Base-by-base conservation (phyloP, 768 basidiomycete species). In the Russula foetens region DNA sequence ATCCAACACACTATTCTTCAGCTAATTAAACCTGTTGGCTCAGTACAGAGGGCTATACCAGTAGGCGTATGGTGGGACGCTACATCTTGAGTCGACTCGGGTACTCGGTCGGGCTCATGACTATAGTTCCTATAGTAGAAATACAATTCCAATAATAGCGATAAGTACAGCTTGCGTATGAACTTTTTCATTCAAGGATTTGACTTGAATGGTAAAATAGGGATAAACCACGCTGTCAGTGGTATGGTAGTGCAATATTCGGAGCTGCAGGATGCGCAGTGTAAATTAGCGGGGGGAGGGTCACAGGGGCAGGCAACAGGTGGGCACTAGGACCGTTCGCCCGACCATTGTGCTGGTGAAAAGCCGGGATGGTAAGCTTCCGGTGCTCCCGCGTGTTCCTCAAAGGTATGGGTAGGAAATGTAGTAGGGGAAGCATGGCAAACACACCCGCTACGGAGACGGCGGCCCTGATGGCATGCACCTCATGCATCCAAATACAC, bases 401-500 rank as follows among this genome's bases (percentile, higher is more conserved):
- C 53, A 39, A 21, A 24, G 24, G 24, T 23, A 56, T 38, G 21
- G 62, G 59, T 7, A 63, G 15, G n/a, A 63, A 63, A 39, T 60
- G 59, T 17, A 63, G 29, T 17, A 63, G 35, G 3, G 62, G 62
- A 21, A 61, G 59, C 58, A 63, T 53, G 1, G 41, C 31, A 39
- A 63, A 60, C 33, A 63, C 59, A 2, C 52, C 51, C 4, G 43
- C 43, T n/a, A 53, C 26, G 8, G 53, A 59, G 39, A 53, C 26
- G 9, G 49, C 28, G 26, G 19, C 59, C 31, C 28, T 44, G 8
- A 60, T 47, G 19, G 3, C 17, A 7, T 1, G 11, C 38, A 15
- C 24, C 51, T 63, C 62, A 24, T 60, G 47, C 31, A 51, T 43
- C 62, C 62, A 63, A 41, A 63, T 48, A 38, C 60, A 63, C 53